These are phyloP conservation scores for Cystobasidium sp. DNA, from an alignment of 1,284 basidiomycete genomes.

Conservation along the genomic window DNA sequence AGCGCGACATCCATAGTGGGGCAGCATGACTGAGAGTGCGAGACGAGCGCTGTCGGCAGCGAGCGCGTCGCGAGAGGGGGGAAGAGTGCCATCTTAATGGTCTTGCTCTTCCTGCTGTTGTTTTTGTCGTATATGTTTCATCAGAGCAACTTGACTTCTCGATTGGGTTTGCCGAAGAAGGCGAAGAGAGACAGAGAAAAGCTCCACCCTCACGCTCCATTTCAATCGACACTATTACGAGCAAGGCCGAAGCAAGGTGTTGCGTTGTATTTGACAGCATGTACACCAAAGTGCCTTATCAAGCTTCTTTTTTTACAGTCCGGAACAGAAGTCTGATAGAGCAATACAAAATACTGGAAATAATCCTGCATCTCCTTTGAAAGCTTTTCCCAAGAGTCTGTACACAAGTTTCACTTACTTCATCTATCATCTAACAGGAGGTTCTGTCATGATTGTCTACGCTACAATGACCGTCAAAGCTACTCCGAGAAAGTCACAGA, in stretches of 20 bases:
- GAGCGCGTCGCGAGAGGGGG: slow-evolving; percentile 28
- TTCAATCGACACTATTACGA: no score
- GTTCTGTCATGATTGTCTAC: not conserved
- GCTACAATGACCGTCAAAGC: not conserved
- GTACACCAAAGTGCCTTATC: no score
- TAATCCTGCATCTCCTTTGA: no score
- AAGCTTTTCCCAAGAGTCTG: no score
- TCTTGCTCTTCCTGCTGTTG: not conserved
- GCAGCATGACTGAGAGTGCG: slow-evolving; percentile 36
- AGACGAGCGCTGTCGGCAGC: slow-evolving; percentile 18
- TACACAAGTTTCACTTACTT: no score
- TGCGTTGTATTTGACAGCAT: no score
- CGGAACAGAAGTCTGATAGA: no score
- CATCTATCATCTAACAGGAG: not conserved
- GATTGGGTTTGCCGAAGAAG: slow-evolving; percentile 2
- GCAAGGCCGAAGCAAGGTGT: no score
- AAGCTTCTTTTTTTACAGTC: no score
- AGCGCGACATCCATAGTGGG: slow-evolving; percentile 45
- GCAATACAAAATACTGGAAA: no score
- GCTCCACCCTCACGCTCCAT: not conserved
- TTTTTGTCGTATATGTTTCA: not conserved
- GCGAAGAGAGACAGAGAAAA: not conserved
- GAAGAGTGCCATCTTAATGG: slow-evolving; percentile 2
- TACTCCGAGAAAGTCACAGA: not conserved
- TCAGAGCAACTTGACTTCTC: not conserved